Evolutionary conservation across 2,329 filamentous ascomycete genomes (phyloP).

Genomic region (Trichoderma sp.): DNA sequence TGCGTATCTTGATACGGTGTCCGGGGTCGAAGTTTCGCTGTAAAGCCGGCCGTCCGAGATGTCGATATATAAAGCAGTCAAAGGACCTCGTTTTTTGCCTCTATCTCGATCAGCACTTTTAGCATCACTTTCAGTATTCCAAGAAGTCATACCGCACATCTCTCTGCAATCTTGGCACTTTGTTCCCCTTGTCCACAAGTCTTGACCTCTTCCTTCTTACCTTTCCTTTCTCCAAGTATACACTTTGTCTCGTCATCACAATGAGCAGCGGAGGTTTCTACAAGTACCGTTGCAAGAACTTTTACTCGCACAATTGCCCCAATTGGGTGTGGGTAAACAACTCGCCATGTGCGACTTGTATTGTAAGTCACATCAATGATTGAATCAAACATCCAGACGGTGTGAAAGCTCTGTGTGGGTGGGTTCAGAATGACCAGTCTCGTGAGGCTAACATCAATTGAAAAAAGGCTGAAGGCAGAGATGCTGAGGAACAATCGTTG

Average conservation of each 20-base stretch:
- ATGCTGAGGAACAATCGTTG: constrained; percentile 39
- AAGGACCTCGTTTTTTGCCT: neutral
- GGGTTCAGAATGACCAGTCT: neutral
- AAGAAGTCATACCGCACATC: neutral
- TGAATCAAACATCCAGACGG: neutral
- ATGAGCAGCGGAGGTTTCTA: constrained; percentile 47
- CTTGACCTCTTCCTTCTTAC: neutral
- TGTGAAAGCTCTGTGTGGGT: neutral
- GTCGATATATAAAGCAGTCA: constrained; percentile 14
- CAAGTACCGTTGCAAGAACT: constrained; percentile 59
- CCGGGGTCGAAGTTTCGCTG: neutral
- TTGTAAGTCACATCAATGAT: constrained; percentile 41
- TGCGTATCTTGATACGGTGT: neutral
- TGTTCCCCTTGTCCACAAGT: neutral
- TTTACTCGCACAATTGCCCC: constrained; percentile 51
- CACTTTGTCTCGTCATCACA: neutral
- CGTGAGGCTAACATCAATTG: neutral
- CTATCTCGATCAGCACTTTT: neutral
- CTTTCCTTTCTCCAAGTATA: neutral
- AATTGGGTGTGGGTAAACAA: constrained; percentile 59
- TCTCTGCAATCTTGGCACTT: neutral
- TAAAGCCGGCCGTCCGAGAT: neutral
- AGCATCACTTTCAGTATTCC: neutral
- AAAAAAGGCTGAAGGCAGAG: constrained; percentile 49
- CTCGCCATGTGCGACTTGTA: constrained; percentile 50